phyloP scores from a whole-genome alignment of 1,284 basidiomycete species.

The Trametes hirsuta region DNA sequence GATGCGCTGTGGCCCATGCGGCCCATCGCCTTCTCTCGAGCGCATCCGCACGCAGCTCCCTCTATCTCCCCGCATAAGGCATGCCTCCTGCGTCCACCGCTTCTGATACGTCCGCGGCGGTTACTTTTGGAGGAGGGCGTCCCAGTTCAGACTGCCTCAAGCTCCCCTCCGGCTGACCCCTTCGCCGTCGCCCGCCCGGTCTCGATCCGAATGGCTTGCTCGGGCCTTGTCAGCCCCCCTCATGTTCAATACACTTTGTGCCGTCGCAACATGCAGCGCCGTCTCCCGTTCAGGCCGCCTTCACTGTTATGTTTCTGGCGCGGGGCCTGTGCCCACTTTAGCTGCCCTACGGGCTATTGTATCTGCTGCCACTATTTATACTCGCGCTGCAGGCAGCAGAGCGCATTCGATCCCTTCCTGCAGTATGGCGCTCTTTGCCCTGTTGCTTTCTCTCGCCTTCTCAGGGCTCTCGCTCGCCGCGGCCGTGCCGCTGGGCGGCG shows the following conservation, averaged over 20 bases:
- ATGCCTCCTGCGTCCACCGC: not conserved
- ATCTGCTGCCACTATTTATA: conserved; percentile 16
- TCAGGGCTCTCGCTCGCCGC: conserved; percentile 1
- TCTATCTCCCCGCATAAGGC: not conserved
- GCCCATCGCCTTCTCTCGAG: conserved; percentile 7
- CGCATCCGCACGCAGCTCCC: not conserved
- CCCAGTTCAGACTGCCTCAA: not conserved
- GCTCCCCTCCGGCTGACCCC: conserved; percentile 6
- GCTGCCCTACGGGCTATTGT: not conserved
- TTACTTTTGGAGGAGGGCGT: not conserved
- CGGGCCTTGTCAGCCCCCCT: conserved; percentile 14
- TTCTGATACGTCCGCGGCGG: conserved; percentile 7
- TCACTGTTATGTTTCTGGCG: not conserved
- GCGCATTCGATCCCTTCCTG: not conserved
- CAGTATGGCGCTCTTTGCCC: conserved; percentile 13
- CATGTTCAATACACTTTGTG: not conserved
- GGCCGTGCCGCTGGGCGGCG: conserved; percentile 15
- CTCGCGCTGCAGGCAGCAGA: conserved; percentile 17
- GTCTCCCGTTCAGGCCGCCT: conserved; percentile 5
- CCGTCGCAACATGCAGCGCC: not conserved
- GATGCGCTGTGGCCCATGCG: conserved; percentile 11
- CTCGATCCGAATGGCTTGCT: conserved; percentile 8
- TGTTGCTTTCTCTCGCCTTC: conserved; percentile 16
- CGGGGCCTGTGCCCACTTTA: not conserved
- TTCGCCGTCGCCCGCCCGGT: not conserved